Conservation (phyloP, 2,329 filamentous ascomycete genomes). For the Catunica adiposa region DNA sequence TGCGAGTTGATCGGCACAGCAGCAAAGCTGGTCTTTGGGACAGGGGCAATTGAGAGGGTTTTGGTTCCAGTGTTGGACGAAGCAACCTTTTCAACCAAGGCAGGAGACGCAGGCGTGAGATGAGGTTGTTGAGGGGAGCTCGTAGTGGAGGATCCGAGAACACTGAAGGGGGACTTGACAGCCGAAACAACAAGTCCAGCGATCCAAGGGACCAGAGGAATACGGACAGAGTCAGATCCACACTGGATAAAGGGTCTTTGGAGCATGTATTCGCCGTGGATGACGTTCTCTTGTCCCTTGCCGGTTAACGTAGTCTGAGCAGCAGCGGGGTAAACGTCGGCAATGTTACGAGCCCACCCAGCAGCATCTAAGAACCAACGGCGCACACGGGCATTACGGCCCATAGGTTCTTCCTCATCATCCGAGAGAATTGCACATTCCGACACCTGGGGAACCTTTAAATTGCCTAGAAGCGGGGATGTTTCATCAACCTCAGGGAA, state of each 20-base stretch:
- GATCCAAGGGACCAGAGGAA: constrained; percentile 12
- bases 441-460: constrained; percentile 1
- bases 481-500: neutral
- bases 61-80: constrained; percentile 10
- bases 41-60: constrained; percentile 7
- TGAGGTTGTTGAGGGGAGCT: neutral
- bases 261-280: constrained; percentile 9
- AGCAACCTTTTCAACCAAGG: constrained; percentile 12
- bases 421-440: constrained; percentile 7
- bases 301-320: constrained; percentile 2
- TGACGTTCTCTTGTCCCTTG: constrained; percentile 7
- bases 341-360: constrained; percentile 12
- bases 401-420: constrained; percentile 7
- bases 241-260: constrained; percentile 13
- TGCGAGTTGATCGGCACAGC: constrained; percentile 10
- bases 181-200: constrained; percentile 9
- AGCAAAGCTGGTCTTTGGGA: constrained; percentile 9
- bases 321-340: constrained; percentile 12
- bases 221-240: constrained; percentile 10
- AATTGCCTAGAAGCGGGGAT: neutral
- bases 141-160: neutral
- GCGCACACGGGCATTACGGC: constrained; percentile 9
- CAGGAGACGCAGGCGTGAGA: constrained; percentile 9
- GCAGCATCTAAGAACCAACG: constrained; percentile 12
- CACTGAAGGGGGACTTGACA: constrained; percentile 8